A percentile compares a stretch with the other conserved stretches of the same genome.
Conservation (phyloP, 164 flowering plant species). For the Macadamia integrifolia region DNA sequence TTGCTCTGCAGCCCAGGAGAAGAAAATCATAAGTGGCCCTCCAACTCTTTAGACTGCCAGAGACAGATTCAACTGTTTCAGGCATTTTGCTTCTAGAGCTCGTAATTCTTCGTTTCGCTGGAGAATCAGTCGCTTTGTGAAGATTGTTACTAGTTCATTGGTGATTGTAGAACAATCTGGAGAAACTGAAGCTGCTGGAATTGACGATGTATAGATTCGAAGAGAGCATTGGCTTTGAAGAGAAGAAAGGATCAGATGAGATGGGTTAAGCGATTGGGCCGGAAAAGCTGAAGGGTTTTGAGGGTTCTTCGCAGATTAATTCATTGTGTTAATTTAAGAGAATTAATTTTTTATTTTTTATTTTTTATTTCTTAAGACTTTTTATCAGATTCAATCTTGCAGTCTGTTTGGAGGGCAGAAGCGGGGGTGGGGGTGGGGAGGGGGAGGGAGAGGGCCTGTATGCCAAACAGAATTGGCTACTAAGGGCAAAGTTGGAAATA, state of each 20-base stretch:
- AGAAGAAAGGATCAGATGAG: not conserved
- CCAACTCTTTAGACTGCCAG: slow-evolving; percentile 50
- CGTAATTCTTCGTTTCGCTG: slow-evolving; percentile 28
- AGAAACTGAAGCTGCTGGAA: not conserved
- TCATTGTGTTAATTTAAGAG: too few species aligned
- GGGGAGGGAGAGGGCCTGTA: too few species aligned
- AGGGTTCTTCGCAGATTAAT: not conserved
- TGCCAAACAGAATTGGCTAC: too few species aligned
- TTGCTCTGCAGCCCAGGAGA: slow-evolving; percentile 67
- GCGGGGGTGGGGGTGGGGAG: too few species aligned
- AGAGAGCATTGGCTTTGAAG: not conserved
- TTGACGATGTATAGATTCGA: not conserved
- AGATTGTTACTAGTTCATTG: slow-evolving; percentile 31
- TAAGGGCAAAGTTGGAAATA: too few species aligned
- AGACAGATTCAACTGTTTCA: slow-evolving; percentile 48
- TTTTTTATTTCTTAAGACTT: too few species aligned
- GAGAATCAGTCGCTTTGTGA: slow-evolving; percentile 29
- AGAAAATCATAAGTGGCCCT: slow-evolving; percentile 44
- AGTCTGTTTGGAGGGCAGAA: too few species aligned
- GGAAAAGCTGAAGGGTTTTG: slow-evolving; percentile 1
- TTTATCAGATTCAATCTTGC: too few species aligned
- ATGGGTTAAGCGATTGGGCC: slow-evolving; percentile 5
- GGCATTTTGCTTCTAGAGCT: slow-evolving; percentile 32
- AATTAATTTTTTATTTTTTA: too few species aligned
- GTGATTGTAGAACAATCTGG: slow-evolving; percentile 5